phyloP scores from a whole-genome alignment of 2,329 filamentous ascomycete species.

The Penicillium sp. region DNA sequence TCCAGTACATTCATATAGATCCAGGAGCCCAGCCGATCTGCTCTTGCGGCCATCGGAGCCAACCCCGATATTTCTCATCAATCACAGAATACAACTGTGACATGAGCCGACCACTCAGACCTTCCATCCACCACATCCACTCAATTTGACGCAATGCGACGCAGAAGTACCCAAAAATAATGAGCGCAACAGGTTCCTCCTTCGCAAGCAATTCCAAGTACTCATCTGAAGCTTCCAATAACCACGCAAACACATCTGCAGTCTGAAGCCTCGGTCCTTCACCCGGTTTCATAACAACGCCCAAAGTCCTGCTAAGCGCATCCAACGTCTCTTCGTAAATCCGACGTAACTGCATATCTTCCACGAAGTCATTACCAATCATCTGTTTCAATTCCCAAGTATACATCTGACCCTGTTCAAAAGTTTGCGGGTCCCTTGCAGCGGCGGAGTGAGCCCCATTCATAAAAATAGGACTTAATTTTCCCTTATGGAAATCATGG shows the following conservation, averaged over 20 bases:
- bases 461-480: not conserved
- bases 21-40: not conserved
- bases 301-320: not conserved
- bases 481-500: not conserved
- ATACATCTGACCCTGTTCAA: not conserved
- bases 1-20: not conserved
- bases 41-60: constrained; percentile 1
- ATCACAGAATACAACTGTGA: not conserved
- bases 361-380: not conserved
- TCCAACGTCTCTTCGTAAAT: constrained; percentile 1
- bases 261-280: constrained; percentile 2
- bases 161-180: constrained; percentile 1
- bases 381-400: constrained; percentile 3
- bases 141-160: constrained; percentile 1
- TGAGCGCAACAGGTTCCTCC: not conserved
- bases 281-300: not conserved
- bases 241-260: constrained; percentile 1
- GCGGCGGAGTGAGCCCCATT: not conserved
- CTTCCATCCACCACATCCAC: constrained; percentile 6
- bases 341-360: not conserved
- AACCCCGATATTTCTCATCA: not conserved
- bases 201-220: not conserved
- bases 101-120: not conserved
- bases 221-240: constrained; percentile 1
- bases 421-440: not conserved